phyloP scores from a whole-genome alignment of 2,329 filamentous ascomycete species.

The Pseudopyrenochaeta lycopersici region DNA sequence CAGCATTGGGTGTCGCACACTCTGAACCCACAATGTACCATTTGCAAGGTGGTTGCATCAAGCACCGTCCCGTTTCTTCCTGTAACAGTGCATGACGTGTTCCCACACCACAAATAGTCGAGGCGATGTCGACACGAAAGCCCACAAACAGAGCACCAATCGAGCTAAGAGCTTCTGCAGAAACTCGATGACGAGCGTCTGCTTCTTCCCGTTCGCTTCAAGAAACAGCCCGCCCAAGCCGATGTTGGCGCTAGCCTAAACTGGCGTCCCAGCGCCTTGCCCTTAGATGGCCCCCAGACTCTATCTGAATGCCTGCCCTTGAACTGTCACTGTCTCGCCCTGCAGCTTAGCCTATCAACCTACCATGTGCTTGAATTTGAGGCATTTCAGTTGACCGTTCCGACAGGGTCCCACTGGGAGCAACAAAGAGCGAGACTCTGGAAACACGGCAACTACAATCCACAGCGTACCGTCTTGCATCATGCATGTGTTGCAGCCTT shows the following conservation, averaged over 20 bases:
- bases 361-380: constrained; percentile 9
- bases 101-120: constrained; percentile 12
- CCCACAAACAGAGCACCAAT: constrained; percentile 16
- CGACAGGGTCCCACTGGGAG: not conserved
- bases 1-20: not conserved
- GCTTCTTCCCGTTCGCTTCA: constrained; percentile 24
- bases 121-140: constrained; percentile 5
- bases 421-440: not conserved
- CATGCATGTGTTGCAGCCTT: not conserved
- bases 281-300: constrained; percentile 21
- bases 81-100: constrained; percentile 19
- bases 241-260: constrained; percentile 16
- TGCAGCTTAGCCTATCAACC: constrained; percentile 27
- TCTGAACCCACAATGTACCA: not conserved
- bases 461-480: not conserved
- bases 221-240: constrained; percentile 12
- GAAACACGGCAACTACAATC: not conserved
- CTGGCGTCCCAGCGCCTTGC: constrained; percentile 25
- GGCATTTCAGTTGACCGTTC: constrained; percentile 6
- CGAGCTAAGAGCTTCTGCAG: constrained; percentile 23
- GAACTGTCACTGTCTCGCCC: constrained; percentile 18
- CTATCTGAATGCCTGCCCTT: constrained; percentile 20
- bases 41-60: constrained; percentile 5
- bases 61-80: constrained; percentile 3
- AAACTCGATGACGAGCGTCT: constrained; percentile 33